phyloP scores from a whole-genome alignment of 345 rosid genomes.

The Cardiospermum halicacabum region DNA sequence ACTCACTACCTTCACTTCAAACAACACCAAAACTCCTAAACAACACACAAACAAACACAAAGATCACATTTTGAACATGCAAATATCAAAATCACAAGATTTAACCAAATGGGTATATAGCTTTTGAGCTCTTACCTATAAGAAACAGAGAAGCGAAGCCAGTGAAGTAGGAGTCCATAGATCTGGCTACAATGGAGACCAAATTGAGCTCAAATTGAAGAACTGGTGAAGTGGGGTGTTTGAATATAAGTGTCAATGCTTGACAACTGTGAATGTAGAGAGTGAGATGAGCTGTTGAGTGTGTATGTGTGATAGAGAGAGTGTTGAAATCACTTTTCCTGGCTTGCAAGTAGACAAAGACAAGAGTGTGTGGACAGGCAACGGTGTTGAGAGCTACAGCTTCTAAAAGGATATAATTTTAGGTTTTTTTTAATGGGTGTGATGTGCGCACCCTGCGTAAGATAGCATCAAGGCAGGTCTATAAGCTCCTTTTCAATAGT shows the following conservation, averaged over 20 bases:
- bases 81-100: not conserved
- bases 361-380: constrained; percentile 1
- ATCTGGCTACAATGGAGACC: not conserved
- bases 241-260: not conserved
- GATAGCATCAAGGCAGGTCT: no score
- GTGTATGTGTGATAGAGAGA: not conserved
- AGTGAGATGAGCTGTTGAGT: not conserved
- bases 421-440: not conserved
- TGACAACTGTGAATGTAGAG: not conserved
- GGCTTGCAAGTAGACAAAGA: not conserved
- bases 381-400: not conserved
- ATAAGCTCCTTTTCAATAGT: no score
- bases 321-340: not conserved
- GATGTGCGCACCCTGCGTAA: not conserved
- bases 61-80: not conserved
- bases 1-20: constrained; percentile 19
- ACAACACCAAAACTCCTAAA: constrained; percentile 4
- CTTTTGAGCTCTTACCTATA: constrained; percentile 22
- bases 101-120: not conserved
- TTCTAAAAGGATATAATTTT: not conserved
- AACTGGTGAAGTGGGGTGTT: not conserved
- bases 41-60: not conserved
- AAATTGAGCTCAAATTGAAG: not conserved
- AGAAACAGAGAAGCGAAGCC: constrained; percentile 19
- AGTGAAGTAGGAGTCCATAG: constrained; percentile 18